Percentiles rank a stretch among this genome's conserved stretches.
phyloP scores from a whole-genome alignment of 495 filamentous ascomycete species.

The Podospora tetraspora region DNA sequence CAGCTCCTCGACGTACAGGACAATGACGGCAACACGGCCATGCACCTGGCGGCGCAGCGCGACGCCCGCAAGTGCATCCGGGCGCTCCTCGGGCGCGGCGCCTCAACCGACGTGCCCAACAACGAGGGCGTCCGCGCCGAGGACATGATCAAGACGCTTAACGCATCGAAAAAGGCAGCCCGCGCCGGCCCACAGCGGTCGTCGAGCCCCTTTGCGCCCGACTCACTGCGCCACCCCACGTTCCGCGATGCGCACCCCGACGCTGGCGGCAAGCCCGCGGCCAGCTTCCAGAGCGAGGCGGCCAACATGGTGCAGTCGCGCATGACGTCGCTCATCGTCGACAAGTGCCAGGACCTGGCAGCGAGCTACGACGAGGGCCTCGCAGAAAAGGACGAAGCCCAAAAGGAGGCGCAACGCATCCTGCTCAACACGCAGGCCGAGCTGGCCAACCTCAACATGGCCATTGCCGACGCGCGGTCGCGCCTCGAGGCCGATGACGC shows the following conservation, averaged over 20 bases:
- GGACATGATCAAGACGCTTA: conserved; percentile 60
- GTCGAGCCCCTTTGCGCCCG: conserved; percentile 58
- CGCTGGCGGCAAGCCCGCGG: conserved; percentile 24
- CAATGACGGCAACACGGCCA: conserved; percentile 77
- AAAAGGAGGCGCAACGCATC: conserved; percentile 53
- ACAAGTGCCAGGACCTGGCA: conserved; percentile 55
- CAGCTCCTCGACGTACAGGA: conserved; percentile 69
- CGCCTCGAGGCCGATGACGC: conserved; percentile 41
- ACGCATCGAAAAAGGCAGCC: conserved; percentile 42
- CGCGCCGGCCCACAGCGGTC: conserved; percentile 47
- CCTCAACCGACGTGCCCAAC: conserved; percentile 73
- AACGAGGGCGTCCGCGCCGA: conserved; percentile 71
- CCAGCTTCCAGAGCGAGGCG: conserved; percentile 49
- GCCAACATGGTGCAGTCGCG: conserved; percentile 54
- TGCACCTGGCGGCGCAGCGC: conserved; percentile 78
- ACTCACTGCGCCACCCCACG: conserved; percentile 38
- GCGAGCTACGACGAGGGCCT: conserved; percentile 55
- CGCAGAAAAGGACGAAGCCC: conserved; percentile 53
- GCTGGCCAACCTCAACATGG: conserved; percentile 42
- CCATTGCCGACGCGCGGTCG: conserved; percentile 44
- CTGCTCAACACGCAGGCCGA: conserved; percentile 50
- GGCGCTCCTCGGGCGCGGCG: conserved; percentile 64
- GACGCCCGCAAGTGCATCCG: conserved; percentile 70
- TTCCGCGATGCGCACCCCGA: conserved; percentile 39
- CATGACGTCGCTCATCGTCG: conserved; percentile 51